These are phyloP conservation scores for Pachyrhizus erosus DNA, from an alignment of 306 rosid species.

Conservation along the genomic window DNA sequence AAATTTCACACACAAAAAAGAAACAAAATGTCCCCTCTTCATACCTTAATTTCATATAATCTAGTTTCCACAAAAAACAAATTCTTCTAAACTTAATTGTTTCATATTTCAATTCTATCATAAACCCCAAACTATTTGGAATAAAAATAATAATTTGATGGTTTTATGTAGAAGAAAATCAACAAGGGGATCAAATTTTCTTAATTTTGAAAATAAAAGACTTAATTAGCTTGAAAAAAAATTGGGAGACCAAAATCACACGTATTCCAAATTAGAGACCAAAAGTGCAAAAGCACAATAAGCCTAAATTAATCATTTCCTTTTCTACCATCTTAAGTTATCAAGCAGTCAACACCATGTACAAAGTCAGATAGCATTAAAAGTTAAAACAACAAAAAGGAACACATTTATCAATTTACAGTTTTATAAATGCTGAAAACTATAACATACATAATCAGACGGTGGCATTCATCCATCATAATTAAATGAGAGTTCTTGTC, in stretches of 20 bases:
- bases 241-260: background rate
- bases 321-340: slow-evolving; percentile 22
- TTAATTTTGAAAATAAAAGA: background rate
- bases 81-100: background rate
- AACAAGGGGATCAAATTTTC: background rate
- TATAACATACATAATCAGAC: background rate
- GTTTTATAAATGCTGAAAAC: background rate
- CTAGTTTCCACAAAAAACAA: background rate
- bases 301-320: background rate
- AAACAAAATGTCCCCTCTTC: background rate
- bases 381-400: background rate
- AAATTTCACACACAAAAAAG: background rate
- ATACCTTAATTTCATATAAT: background rate
- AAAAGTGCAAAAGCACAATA: background rate
- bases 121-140: background rate
- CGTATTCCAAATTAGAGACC: background rate
- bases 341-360: slow-evolving; percentile 13
- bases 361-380: background rate
- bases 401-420: background rate
- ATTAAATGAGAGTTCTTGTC: background rate
- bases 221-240: background rate
- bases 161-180: background rate
- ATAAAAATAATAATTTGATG: background rate
- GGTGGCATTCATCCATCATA: background rate
- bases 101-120: background rate